Base-by-base conservation (phyloP, 2,329 filamentous ascomycete species). In the Xylaria arbuscula region DNA sequence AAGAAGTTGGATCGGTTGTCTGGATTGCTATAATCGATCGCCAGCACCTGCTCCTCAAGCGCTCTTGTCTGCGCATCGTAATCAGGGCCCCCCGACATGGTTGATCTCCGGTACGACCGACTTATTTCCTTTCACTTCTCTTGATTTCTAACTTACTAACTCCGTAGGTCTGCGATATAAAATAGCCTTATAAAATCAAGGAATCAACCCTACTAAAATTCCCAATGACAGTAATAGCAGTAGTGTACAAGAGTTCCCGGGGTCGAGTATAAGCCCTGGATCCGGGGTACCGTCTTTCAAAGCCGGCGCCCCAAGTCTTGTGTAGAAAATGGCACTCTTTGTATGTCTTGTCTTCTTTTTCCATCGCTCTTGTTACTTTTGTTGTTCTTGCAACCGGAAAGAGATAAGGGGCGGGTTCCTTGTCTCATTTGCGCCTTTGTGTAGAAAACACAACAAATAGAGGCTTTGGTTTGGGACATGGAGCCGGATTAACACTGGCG, bases 401-500 rank as follows among this genome's bases (percentile, higher is more conserved):
- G 11, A 36, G 17, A 13, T 7, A 5, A 24, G 5, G 17, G 6
- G 11, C 17, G 17, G 17, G 6, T 19, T 36, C 17, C 17, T 55
- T 36, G 28, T 55, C 51, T 55, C 51, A 48, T 11, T 22, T 15
- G n/a, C 11, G 4, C 32, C 51, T 55, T 55, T 55, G n/a, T 38
- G 17, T 38, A 45, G n/a, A 17, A 17, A 17, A 17, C 40, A 45
- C 28, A 28, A 28, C 28, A 17, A 6, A 17, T 6, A 11, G 51
- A 13, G 7, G 11, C 10, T 19, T 19, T 3, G 28, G 17, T 36
- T 28, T 22, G 22, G n/a, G 19, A 19, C 11, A 10, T 38, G 10
- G 2, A 38, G 28, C 15, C 22, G 32, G 7, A 36, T 54, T 28
- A 5, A 36, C 32, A 2, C 10, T 22, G 5, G 19, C 50, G 17